These are phyloP conservation scores for Uromyces viciae-fabae DNA, from an alignment of 1,284 basidiomycete genomes.

Conservation along the genomic window DNA sequence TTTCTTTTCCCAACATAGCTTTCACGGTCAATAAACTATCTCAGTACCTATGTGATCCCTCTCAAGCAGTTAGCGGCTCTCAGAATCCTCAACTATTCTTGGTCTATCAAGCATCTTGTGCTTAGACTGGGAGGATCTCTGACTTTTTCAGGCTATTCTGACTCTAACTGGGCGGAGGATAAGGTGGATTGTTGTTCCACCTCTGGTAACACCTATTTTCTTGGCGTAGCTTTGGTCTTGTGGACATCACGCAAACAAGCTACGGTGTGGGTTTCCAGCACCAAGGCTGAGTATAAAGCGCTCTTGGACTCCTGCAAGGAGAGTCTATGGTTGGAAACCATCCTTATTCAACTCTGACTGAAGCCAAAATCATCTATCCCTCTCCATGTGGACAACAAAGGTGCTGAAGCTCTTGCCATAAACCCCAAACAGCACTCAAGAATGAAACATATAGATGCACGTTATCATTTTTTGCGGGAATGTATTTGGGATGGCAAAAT, in stretches of 20 bases:
- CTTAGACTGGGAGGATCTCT: neutral
- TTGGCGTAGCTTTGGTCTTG: neutral
- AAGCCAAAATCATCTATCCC: neutral
- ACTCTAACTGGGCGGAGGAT: conserved; percentile 11
- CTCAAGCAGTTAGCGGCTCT: neutral
- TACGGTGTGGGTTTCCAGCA: neutral
- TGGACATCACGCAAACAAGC: conserved; percentile 1
- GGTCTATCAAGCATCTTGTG: neutral
- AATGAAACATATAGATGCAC: neutral
- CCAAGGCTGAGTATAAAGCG: neutral
- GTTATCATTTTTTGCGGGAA: neutral
- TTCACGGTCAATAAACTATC: neutral
- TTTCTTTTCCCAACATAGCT: neutral
- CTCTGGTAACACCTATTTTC: neutral
- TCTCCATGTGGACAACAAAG: neutral
- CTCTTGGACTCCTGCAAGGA: neutral
- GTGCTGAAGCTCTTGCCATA: too few species aligned
- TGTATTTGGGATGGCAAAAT: neutral
- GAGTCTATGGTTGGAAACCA: neutral
- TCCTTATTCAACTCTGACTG: neutral
- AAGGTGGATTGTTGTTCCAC: neutral
- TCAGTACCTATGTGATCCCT: neutral
- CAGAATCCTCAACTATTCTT: neutral
- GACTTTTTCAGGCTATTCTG: neutral
- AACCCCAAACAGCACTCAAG: too few species aligned